Conservation (phyloP, 106 monocot species). For the Phalaenopsis aphrodite region DNA sequence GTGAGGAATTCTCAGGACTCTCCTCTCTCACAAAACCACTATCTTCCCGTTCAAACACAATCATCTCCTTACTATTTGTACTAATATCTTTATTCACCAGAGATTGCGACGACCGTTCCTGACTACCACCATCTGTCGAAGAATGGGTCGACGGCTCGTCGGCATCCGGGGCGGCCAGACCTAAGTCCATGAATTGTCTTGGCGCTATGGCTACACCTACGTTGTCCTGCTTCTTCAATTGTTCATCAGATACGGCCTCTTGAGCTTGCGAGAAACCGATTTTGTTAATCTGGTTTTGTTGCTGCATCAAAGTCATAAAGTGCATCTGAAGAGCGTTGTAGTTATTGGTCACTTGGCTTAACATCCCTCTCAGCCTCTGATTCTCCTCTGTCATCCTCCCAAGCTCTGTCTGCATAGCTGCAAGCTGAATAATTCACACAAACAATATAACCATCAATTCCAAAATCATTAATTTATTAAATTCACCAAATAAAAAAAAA, state of each 20-base stretch:
- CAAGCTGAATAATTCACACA: conserved; percentile 23
- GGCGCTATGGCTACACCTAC: conserved; percentile 26
- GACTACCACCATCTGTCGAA: conserved; percentile 37
- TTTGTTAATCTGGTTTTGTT: conserved; percentile 15
- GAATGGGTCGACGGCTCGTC: conserved; percentile 50
- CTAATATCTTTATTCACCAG: conserved; percentile 10
- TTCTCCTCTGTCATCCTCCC: conserved; percentile 69
- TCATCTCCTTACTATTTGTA: conserved; percentile 10
- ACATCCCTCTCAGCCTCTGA: conserved; percentile 40
- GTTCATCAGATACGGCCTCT: not conserved
- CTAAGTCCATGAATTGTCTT: conserved; percentile 81
- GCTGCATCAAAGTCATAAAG: conserved; percentile 48
- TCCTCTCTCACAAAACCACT: conserved; percentile 10
- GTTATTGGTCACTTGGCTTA: conserved; percentile 49
- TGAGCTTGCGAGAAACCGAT: not conserved
- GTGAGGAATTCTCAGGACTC: conserved; percentile 19
- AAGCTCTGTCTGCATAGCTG: conserved; percentile 40
- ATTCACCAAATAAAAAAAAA: not conserved
- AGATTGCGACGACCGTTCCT: conserved; percentile 15
- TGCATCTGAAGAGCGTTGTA: conserved; percentile 70
- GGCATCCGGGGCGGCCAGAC: conserved; percentile 8
- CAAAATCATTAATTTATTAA: not conserved
- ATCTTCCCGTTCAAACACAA: conserved; percentile 3
- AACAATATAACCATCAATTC: not conserved
- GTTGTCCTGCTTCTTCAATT: not conserved